phyloP scores from a whole-genome alignment of 257 asterid genomes.

The Solanum commersonii region DNA sequence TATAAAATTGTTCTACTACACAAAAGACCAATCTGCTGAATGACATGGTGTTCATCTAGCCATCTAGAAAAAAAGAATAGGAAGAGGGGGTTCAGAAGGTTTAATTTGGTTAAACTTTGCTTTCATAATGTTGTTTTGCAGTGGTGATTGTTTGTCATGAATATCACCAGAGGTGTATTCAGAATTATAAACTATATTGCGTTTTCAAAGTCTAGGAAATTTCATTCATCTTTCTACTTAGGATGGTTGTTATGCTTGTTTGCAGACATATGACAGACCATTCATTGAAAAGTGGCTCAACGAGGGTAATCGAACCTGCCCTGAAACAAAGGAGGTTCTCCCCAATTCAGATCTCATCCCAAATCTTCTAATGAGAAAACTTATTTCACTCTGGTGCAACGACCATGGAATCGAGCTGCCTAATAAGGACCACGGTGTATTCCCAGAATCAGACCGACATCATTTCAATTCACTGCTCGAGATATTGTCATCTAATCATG shows the following conservation, averaged over 20 bases:
- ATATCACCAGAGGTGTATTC: too few species aligned
- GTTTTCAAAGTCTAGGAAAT: not conserved
- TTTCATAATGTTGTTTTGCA: not conserved
- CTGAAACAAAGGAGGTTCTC: conserved; percentile 24
- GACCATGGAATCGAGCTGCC: conserved; percentile 7
- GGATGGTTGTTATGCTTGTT: not conserved
- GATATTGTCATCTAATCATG: conserved; percentile 10
- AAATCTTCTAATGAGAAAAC: conserved; percentile 26
- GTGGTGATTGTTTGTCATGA: too few species aligned
- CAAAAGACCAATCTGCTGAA: not conserved
- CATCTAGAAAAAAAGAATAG: not conserved
- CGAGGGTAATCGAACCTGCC: conserved; percentile 35
- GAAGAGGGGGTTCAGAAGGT: not conserved
- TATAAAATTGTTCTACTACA: not conserved
- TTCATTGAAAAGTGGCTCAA: conserved; percentile 36
- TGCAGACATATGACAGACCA: conserved; percentile 43
- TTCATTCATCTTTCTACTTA: not conserved
- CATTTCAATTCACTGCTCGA: conserved; percentile 22
- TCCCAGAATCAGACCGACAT: conserved; percentile 2
- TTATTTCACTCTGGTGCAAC: conserved; percentile 33
- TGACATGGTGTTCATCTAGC: not conserved
- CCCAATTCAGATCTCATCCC: conserved; percentile 34
- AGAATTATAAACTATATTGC: too few species aligned
- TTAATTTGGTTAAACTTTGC: not conserved
- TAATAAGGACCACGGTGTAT: not conserved